Conservation (phyloP, 371 early-diverging fungal genomes). For the Mortierella sp. region DNA sequence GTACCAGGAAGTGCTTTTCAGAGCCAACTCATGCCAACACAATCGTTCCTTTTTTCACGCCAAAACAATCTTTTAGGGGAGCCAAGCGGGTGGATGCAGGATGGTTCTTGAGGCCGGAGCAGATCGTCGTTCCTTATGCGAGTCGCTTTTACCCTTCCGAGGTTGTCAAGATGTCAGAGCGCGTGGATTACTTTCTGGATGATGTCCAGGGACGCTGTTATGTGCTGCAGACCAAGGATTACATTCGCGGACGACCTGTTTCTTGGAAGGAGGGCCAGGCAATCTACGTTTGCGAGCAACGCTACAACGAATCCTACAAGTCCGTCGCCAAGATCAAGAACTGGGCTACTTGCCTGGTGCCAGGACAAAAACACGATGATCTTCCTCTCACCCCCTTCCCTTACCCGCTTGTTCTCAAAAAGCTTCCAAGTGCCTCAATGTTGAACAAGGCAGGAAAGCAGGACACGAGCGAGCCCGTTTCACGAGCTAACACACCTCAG, state of each 20-base stretch:
- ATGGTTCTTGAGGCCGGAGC: slow-evolving; percentile 57
- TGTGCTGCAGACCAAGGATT: slow-evolving; percentile 45
- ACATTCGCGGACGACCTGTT: slow-evolving; percentile 44
- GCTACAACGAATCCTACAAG: slow-evolving; percentile 50
- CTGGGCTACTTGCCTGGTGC: slow-evolving; percentile 42
- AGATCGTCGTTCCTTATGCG: slow-evolving; percentile 48
- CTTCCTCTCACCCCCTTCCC: slow-evolving; percentile 18
- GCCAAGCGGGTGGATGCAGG: slow-evolving; percentile 36
- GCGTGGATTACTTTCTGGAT: slow-evolving; percentile 36
- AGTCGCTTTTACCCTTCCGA: slow-evolving; percentile 52
- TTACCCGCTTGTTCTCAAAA: slow-evolving; percentile 33
- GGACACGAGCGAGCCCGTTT: slow-evolving; percentile 17
- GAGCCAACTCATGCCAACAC: too few species aligned
- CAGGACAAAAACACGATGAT: slow-evolving; percentile 25
- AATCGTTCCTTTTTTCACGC: background rate
- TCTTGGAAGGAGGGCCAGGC: slow-evolving; percentile 48
- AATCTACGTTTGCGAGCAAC: slow-evolving; percentile 55
- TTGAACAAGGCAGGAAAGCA: slow-evolving; percentile 31
- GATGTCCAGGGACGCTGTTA: slow-evolving; percentile 42
- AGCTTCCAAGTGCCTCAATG: slow-evolving; percentile 43
- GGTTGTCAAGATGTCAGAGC: slow-evolving; percentile 48
- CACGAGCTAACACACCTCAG: slow-evolving; percentile 16
- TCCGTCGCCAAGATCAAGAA: slow-evolving; percentile 55
- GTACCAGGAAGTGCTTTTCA: too few species aligned
- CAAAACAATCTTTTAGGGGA: slow-evolving; percentile 19